Evolutionary conservation across 192 early-diverging fungal species (phyloP), one percentile per base, ranked within the genome.

Genomic region (Spinellus fusiger): DNA sequence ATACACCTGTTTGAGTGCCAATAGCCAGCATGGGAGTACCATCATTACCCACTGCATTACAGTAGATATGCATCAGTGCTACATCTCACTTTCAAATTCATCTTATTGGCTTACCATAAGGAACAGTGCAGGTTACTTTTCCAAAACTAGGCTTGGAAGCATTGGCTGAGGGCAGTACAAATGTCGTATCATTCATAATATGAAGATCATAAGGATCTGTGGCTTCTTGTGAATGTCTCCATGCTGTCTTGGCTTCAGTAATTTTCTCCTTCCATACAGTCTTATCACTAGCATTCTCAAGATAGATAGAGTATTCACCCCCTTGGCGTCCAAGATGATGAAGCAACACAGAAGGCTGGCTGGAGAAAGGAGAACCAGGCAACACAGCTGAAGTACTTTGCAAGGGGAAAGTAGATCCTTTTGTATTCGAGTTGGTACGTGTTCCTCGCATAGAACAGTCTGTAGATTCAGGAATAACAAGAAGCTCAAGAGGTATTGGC

Each of bases 1-100:
- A 98, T 31, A 98, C 69, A 23, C 95, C 95, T 29, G 76, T 71
- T 51, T 95, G 89, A 1, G 94, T 92, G 29, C 91, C 95, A 40
- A 96, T 65, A 13, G 92, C 80, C 48, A 98, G 73, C 54, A 84
- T 72, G 79, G 69, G 5, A 37, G 13, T 37, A 37, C 35, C 35
- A 13, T 37, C 35, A 37, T 5, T 60, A 37, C n/a, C n/a, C n/a
- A n/a, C n/a, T n/a, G n/a, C n/a, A n/a, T n/a, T n/a, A n/a, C 13
- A 37, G 13, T 9, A 37, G 7, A 37, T 9, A 13, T 9, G 35
- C 35, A 13, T 37, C 5, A 5, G 35, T 37, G 7, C 35, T 9
- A 37, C 35, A 37, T 5, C 5, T 37, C 13, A 9, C 35, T 37
- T 73, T 77, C 46, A 77, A 74, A 48, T 44, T 7, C 0, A 26